Evolutionary conservation across 768 basidiomycete species (phyloP).

Genomic region (Lactifluus volemus): DNA sequence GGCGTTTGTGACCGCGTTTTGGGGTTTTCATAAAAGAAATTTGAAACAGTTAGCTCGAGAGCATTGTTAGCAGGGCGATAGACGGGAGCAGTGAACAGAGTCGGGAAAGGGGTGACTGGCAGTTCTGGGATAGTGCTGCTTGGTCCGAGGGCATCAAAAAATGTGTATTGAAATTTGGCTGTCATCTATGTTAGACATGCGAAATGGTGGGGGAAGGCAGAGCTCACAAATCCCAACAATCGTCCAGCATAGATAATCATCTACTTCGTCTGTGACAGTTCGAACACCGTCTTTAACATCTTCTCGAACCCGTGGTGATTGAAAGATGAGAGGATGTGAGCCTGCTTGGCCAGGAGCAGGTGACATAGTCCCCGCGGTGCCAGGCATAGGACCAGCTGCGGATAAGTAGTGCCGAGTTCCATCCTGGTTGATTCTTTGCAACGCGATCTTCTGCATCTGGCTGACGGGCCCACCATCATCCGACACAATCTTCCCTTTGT

Average conservation of each 20-base stretch:
- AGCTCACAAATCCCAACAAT: constrained; percentile 88
- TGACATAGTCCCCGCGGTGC: constrained; percentile 56
- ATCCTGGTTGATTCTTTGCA: constrained; percentile 75
- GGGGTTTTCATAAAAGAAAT: constrained; percentile 78
- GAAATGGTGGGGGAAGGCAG: constrained; percentile 6
- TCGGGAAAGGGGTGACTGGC: constrained; percentile 87
- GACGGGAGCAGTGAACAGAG: constrained; percentile 68
- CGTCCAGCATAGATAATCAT: constrained; percentile 94
- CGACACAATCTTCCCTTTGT: constrained; percentile 78
- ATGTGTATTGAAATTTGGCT: constrained; percentile 94
- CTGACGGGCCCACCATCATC: constrained; percentile 90
- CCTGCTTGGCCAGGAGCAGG: constrained; percentile 78
- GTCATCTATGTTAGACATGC: constrained; percentile 14
- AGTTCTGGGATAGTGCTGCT: constrained; percentile 67
- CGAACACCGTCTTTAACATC: constrained; percentile 73
- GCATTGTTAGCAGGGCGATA: constrained; percentile 66
- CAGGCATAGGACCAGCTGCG: constrained; percentile 78
- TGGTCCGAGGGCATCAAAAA: constrained; percentile 83
- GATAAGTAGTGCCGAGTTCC: constrained; percentile 83
- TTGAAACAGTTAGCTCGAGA: constrained; percentile 77
- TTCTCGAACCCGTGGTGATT: constrained; percentile 70
- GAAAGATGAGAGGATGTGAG: constrained; percentile 73
- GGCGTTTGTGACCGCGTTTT: constrained; percentile 56
- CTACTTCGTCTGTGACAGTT: constrained; percentile 78
- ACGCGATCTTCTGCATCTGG: constrained; percentile 94